Base-by-base conservation (phyloP, 306 rosid species). In the Quercus rubra region DNA sequence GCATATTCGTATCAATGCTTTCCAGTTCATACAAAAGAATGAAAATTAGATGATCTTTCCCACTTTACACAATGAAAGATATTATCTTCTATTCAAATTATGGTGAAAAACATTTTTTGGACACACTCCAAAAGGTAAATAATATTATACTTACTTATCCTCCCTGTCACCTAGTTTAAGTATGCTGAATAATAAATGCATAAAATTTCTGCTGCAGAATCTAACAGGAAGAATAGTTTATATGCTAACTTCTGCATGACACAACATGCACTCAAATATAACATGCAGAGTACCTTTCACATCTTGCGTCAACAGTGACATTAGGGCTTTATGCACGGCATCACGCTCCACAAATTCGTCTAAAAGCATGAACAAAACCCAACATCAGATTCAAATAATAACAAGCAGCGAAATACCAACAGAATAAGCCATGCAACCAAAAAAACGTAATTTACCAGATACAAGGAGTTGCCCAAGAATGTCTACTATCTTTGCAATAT, bases 341-440 rank as follows among this genome's bases (percentile, higher is more conserved):
- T 95, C 99, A 38, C 99, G 98, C 90, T 91, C 99, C 91, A 95
- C 97, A 75, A 95, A 95, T 82, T 95, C 99, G 85, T 93, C 99
- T 95, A 78, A 70, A n/a, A 68, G 28, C 76, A 87, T 82, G 71
- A 43, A 71, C 35, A 14, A 33, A 76, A 0, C 57, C 73, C 35
- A 76, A 77, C 15, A 77, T 91, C 83, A 87, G 86, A 85, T 78
- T 75, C 74, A 61, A 11, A 49, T 49, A 49, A 49, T 41, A 63
- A 63, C 28, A 23, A n/a, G 43, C 35, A 67, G 51, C 1, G 11
- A 19, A 67, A 64, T 30, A 15, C 46, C 21, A 3, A 17, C 14
- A 67, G 52, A 67, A 67, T 3, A 62, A 49, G 68, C 77, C 23
- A 38, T 23, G 49, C 41, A 62, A 49, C 54, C 54, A 10, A 49